These are phyloP conservation scores for Brassica incana DNA, from an alignment of 345 rosid species.

Conservation along the genomic window DNA sequence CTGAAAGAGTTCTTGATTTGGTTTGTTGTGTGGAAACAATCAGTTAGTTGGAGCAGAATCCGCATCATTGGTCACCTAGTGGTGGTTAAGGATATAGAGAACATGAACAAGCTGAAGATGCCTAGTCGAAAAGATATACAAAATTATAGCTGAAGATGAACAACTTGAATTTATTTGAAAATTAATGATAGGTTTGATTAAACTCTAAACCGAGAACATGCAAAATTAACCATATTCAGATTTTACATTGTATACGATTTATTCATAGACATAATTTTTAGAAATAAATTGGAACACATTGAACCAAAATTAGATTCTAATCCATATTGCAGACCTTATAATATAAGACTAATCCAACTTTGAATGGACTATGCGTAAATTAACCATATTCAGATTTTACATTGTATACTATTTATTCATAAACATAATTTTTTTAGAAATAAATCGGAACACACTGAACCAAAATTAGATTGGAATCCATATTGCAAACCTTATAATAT, in stretches of 20 bases:
- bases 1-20: neutral
- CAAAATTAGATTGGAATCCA: neutral
- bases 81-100: constrained; percentile 64
- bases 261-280: neutral
- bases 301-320: too few species aligned
- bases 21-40: neutral
- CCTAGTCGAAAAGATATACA: too few species aligned
- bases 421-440: neutral
- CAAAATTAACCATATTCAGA: neutral
- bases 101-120: constrained; percentile 75
- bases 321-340: neutral
- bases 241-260: neutral
- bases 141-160: too few species aligned
- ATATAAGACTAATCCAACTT: neutral
- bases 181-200: neutral
- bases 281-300: neutral
- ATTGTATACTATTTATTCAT: neutral
- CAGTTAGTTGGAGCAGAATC: constrained; percentile 72
- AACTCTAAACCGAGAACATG: neutral
- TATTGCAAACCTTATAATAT: neutral
- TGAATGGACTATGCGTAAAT: neutral
- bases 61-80: constrained; percentile 63
- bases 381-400: neutral
- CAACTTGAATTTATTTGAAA: neutral
- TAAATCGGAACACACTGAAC: neutral